Percentiles rank a stretch among this genome's conserved stretches.
Conservation (phyloP, 2,329 filamentous ascomycete genomes). For the Sordariomycetes sp. region DNA sequence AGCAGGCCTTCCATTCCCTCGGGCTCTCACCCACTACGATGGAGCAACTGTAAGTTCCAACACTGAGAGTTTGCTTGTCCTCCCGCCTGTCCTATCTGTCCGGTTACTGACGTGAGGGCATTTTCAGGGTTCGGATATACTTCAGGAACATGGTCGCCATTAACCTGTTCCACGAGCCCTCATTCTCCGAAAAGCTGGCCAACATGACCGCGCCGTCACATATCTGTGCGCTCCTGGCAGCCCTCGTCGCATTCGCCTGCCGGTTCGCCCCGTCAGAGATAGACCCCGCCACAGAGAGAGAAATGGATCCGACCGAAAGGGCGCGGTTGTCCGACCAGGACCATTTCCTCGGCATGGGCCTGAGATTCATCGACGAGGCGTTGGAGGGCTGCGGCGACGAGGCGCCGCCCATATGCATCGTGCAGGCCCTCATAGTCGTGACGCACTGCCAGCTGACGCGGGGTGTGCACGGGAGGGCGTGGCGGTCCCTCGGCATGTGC, state of each 20-base stretch:
- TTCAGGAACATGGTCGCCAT: conserved; percentile 20
- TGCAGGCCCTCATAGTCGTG: conserved; percentile 22
- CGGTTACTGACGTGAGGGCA: neutral
- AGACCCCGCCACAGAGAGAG: conserved; percentile 2
- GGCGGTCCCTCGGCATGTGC: conserved; percentile 19
- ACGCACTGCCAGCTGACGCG: conserved; percentile 22
- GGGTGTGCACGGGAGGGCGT: conserved; percentile 22
- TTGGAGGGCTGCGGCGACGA: conserved; percentile 19
- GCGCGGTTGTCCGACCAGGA: neutral
- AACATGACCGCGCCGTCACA: conserved; percentile 10
- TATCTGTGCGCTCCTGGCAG: conserved; percentile 15
- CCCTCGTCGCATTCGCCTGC: conserved; percentile 18
- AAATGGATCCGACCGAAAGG: neutral
- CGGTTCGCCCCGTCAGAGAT: conserved; percentile 8
- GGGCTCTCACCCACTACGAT: neutral
- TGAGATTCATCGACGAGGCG: conserved; percentile 15
- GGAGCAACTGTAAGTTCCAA: neutral
- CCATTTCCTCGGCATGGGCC: conserved; percentile 13
- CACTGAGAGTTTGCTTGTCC: neutral
- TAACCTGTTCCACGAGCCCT: conserved; percentile 17
- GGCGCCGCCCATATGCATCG: conserved; percentile 18
- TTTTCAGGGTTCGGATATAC: conserved; percentile 11
- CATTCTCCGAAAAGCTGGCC: conserved; percentile 14
- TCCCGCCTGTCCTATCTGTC: neutral
- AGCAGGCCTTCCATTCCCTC: neutral